Percentiles rank a stretch among this genome's conserved stretches.
Evolutionary conservation across 805 yeast genomes (phyloP).

Genomic region (Ascoidea tarda): DNA sequence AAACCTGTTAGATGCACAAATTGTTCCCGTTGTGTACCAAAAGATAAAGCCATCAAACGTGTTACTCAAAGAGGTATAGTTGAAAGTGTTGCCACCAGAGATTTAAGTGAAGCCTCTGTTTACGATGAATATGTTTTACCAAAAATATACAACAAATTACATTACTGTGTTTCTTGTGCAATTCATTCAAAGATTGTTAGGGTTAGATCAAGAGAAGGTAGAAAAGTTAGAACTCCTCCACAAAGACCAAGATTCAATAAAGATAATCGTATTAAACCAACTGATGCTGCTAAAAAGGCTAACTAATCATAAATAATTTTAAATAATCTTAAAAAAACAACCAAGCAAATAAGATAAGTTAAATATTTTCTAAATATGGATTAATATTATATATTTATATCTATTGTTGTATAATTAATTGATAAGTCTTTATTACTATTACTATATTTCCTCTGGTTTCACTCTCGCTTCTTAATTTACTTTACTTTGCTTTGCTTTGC

Average conservation of each 20-base stretch:
- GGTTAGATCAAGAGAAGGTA: constrained; percentile 98
- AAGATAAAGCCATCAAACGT: constrained; percentile 99
- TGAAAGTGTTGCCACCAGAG: constrained; percentile 99
- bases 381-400: too few species aligned
- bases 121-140: constrained; percentile 99
- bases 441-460: constrained; percentile 17
- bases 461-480: neutral
- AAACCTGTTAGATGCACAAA: constrained; percentile 99
- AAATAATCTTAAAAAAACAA: too few species aligned
- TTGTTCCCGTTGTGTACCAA: constrained; percentile 99
- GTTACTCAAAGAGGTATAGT: constrained; percentile 99
- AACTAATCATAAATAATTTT: constrained; percentile 19
- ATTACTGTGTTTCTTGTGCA: constrained; percentile 99
- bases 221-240: constrained; percentile 99
- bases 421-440: constrained; percentile 11
- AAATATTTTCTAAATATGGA: too few species aligned
- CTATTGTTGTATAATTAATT: constrained; percentile 4
- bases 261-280: constrained; percentile 93
- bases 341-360: too few species aligned
- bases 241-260: constrained; percentile 97
- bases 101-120: constrained; percentile 98
- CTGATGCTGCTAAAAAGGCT: constrained; percentile 95
- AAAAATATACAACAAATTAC: constrained; percentile 98
- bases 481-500: neutral
- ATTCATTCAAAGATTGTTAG: constrained; percentile 99